These are phyloP conservation scores for Neoscytalidium dimidiatum DNA, from an alignment of 2,329 filamentous ascomycete genomes.

Conservation along the genomic window DNA sequence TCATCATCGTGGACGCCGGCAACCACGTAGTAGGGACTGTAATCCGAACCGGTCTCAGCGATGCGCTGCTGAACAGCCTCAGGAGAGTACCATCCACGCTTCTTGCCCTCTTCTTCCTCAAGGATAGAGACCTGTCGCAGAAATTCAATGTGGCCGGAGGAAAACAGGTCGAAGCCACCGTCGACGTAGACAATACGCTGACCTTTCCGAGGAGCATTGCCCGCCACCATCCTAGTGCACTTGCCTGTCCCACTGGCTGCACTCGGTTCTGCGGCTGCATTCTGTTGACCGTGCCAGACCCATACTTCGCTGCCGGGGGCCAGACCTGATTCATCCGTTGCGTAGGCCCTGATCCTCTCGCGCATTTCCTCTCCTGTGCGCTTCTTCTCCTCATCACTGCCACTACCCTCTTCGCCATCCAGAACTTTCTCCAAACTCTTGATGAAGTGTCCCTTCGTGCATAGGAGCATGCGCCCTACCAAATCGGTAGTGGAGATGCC, in stretches of 20 bases:
- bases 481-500: constrained; percentile 97
- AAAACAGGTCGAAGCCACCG: constrained; percentile 95
- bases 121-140: constrained; percentile 72
- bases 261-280: constrained; percentile 28
- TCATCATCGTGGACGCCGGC: constrained; percentile 93
- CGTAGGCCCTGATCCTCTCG: constrained; percentile 79
- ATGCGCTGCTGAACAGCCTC: constrained; percentile 64
- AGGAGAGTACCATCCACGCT: constrained; percentile 73
- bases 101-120: constrained; percentile 69
- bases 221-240: constrained; percentile 70
- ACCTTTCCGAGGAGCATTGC: constrained; percentile 69
- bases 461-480: constrained; percentile 96
- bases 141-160: constrained; percentile 95
- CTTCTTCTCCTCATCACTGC: constrained; percentile 66
- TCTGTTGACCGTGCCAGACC: constrained; percentile 63
- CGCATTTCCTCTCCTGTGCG: constrained; percentile 68
- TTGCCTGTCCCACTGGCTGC: constrained; percentile 60
- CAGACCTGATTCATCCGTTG: constrained; percentile 80
- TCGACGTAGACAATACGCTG: constrained; percentile 94
- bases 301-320: constrained; percentile 81
- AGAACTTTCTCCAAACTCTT: constrained; percentile 72
- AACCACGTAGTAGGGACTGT: constrained; percentile 82
- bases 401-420: constrained; percentile 70
- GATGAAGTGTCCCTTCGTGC: constrained; percentile 93
- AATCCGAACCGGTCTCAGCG: constrained; percentile 68